Percentiles rank a stretch among this genome's conserved stretches.
These are phyloP conservation scores for Cladosporium sp. DNA, from an alignment of 2,329 filamentous ascomycete genomes.

Conservation along the genomic window DNA sequence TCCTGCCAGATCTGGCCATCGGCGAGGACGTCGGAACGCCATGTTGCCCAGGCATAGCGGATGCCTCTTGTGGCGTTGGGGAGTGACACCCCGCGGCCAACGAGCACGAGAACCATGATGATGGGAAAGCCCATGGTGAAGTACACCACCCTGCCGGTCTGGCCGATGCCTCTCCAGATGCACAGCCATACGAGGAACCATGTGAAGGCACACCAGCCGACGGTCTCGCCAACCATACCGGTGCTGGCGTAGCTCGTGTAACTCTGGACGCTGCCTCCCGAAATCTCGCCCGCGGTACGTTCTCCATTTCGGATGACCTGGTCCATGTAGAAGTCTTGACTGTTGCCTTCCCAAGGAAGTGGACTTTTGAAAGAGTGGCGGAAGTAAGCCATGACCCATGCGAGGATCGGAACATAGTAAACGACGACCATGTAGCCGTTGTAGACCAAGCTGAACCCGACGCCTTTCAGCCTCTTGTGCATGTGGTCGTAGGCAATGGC, in stretches of 20 bases:
- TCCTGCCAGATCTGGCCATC: constrained; percentile 52
- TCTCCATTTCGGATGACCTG: constrained; percentile 46
- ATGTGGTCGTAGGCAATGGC: constrained; percentile 37
- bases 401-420: constrained; percentile 52
- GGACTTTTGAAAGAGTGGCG: constrained; percentile 50
- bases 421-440: constrained; percentile 49
- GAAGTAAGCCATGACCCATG: constrained; percentile 57
- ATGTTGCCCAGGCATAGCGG: constrained; percentile 41
- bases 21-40: constrained; percentile 46
- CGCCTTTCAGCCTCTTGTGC: constrained; percentile 47
- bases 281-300: constrained; percentile 32
- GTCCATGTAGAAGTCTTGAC: constrained; percentile 47
- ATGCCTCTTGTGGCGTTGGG: constrained; percentile 49
- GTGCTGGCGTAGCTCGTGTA: constrained; percentile 45
- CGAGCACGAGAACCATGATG: constrained; percentile 49
- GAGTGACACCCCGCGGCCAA: constrained; percentile 50
- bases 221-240: constrained; percentile 48
- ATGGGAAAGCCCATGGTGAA: constrained; percentile 56
- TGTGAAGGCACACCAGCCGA: constrained; percentile 53
- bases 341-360: constrained; percentile 47
- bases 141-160: constrained; percentile 55
- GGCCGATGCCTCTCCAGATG: constrained; percentile 53
- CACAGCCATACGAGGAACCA: constrained; percentile 56
- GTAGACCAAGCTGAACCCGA: constrained; percentile 47
- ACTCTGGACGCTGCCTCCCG: constrained; percentile 34